These are phyloP conservation scores for Monilinia polystroma DNA, from an alignment of 2,329 filamentous ascomycete genomes.

Conservation along the genomic window DNA sequence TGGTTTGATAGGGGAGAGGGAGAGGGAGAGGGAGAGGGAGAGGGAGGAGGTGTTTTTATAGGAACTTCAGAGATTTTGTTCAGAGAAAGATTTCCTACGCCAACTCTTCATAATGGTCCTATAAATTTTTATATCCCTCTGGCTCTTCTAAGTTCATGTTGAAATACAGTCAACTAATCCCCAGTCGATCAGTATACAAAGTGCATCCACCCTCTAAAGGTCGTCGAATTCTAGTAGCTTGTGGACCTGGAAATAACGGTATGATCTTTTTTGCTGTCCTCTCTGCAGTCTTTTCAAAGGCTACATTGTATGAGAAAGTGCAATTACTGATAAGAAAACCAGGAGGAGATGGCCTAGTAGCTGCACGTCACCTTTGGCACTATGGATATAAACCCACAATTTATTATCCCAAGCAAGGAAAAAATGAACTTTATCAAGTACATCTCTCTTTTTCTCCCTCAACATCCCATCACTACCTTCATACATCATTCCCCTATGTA, in stretches of 20 bases:
- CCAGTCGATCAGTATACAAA: conserved; percentile 63
- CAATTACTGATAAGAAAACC: neutral
- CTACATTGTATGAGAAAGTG: neutral
- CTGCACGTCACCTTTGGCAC: conserved; percentile 84
- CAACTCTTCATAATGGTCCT: too few species aligned
- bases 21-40: neutral
- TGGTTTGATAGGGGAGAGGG: neutral
- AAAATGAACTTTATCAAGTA: conserved; percentile 86
- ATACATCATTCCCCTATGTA: neutral
- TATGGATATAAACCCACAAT: conserved; percentile 88
- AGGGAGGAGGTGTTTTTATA: too few species aligned
- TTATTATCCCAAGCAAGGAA: conserved; percentile 90
- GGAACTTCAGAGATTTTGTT: neutral
- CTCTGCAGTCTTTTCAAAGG: neutral
- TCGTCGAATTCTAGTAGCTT: conserved; percentile 78
- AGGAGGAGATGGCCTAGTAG: conserved; percentile 94
- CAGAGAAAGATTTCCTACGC: neutral
- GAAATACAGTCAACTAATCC: neutral
- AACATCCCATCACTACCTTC: too few species aligned
- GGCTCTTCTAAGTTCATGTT: neutral
- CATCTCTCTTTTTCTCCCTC: conserved; percentile 23
- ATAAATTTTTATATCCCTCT: neutral
- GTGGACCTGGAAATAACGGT: conserved; percentile 79
- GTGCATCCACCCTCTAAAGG: conserved; percentile 75
- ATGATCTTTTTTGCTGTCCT: conserved; percentile 22